phyloP scores from a whole-genome alignment of 1,284 basidiomycete species.

The Abortiporus biennis region DNA sequence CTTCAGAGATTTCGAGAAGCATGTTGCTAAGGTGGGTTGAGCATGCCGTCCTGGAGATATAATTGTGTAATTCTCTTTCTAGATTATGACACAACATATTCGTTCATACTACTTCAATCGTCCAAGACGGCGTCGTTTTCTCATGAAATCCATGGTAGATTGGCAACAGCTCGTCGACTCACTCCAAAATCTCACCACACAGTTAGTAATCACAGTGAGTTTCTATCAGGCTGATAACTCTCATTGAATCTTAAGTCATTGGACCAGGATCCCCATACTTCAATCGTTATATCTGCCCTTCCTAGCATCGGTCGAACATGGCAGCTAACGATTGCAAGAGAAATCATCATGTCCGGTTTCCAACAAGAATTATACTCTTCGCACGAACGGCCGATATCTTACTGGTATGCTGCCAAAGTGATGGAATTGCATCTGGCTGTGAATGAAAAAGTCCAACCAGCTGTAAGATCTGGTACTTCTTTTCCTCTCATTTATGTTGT shows the following conservation, averaged over 20 bases:
- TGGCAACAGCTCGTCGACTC: conserved; percentile 59
- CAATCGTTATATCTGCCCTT: conserved; percentile 31
- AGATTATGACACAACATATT: conserved; percentile 56
- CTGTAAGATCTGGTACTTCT: conserved; percentile 32
- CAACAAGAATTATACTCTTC: conserved; percentile 69
- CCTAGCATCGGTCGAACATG: conserved; percentile 47
- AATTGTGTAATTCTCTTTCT: neutral
- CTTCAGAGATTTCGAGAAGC: conserved; percentile 43
- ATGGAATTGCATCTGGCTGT: conserved; percentile 48
- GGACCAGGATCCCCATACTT: conserved; percentile 16
- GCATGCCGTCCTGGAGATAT: too few relatives aligned
- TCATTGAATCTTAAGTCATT: neutral
- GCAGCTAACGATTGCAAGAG: conserved; percentile 55
- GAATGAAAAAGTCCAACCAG: conserved; percentile 40
- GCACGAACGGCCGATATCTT: conserved; percentile 65
- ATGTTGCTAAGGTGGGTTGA: conserved; percentile 45
- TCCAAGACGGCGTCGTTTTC: conserved; percentile 55
- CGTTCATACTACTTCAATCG: conserved; percentile 63
- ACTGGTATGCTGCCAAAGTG: conserved; percentile 63
- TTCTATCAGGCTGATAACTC: neutral
- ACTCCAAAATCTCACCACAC: conserved; percentile 31
- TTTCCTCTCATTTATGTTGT: neutral
- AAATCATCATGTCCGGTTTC: conserved; percentile 70
- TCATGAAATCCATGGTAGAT: conserved; percentile 53
- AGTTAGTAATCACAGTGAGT: conserved; percentile 25